Evolutionary conservation across 805 yeast genomes (phyloP).

Genomic region (Starmerella stigmatis): DNA sequence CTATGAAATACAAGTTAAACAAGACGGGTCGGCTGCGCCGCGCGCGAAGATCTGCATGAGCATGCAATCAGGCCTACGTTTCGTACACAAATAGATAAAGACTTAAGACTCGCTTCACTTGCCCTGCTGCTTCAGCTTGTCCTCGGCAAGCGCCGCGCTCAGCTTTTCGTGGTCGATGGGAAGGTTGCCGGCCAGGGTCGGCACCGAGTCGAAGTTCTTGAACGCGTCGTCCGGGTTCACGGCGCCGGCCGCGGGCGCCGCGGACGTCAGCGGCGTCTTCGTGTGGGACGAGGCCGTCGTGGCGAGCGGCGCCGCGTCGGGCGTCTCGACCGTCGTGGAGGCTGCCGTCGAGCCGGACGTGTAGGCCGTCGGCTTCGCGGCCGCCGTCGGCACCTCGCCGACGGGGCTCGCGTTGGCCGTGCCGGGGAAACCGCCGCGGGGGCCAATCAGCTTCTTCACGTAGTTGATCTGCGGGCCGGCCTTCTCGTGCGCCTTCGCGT

Average conservation of each 20-base stretch:
- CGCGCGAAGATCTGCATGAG: too few relatives aligned
- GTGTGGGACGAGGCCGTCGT: background rate
- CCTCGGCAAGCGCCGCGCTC: slow-evolving; percentile 15
- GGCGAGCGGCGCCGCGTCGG: background rate
- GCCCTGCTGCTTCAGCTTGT: slow-evolving; percentile 13
- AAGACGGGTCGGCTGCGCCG: background rate
- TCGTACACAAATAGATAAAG: background rate
- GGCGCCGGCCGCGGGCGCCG: background rate
- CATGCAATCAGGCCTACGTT: background rate
- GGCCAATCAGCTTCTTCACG: slow-evolving; percentile 28
- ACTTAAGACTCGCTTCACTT: background rate
- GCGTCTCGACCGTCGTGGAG: slow-evolving; percentile 5
- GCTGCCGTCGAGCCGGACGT: slow-evolving; percentile 16
- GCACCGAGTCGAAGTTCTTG: slow-evolving; percentile 26
- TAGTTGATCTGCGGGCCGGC: slow-evolving; percentile 33
- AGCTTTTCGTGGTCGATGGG: slow-evolving; percentile 24
- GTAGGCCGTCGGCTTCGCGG: slow-evolving; percentile 25
- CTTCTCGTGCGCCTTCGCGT: slow-evolving; percentile 25
- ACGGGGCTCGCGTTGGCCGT: slow-evolving; percentile 18
- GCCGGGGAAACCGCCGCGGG: slow-evolving; percentile 32
- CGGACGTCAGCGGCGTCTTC: background rate
- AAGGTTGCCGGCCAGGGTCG: slow-evolving; percentile 29
- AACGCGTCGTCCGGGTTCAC: slow-evolving; percentile 19
- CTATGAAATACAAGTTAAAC: background rate
- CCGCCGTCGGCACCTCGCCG: slow-evolving; percentile 24